Conservation (phyloP, 2,329 filamentous ascomycete species). For the Aspergillus jensenii region DNA sequence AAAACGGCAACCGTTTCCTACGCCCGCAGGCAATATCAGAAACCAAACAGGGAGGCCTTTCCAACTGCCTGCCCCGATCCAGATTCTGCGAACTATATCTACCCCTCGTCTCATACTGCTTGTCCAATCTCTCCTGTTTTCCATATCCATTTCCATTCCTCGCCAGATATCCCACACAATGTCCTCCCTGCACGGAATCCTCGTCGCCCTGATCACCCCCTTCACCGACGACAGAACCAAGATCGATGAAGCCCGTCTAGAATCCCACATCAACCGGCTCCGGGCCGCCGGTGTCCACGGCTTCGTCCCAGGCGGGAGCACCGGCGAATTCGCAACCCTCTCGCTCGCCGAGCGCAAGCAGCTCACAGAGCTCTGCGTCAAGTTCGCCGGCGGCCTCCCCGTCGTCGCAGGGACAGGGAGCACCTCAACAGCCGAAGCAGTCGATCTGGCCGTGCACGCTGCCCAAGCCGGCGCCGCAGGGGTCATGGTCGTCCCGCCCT, state of each 20-base stretch:
- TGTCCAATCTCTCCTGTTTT: too few species aligned
- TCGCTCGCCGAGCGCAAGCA: constrained; percentile 47
- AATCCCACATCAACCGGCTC: constrained; percentile 48
- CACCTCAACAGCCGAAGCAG: constrained; percentile 40
- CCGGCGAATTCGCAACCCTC: constrained; percentile 52
- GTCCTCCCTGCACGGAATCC: constrained; percentile 39
- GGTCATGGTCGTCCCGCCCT: constrained; percentile 52
- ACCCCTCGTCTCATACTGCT: too few species aligned
- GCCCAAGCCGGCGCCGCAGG: constrained; percentile 42
- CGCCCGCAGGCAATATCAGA: too few species aligned
- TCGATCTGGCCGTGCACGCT: constrained; percentile 45
- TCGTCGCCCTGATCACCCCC: constrained; percentile 52
- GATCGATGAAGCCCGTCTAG: constrained; percentile 42
- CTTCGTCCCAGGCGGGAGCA: constrained; percentile 52
- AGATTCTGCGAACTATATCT: too few species aligned
- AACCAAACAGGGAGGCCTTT: too few species aligned
- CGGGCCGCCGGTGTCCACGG: constrained; percentile 50
- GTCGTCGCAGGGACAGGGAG: constrained; percentile 40
- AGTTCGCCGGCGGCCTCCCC: constrained; percentile 28
- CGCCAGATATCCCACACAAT: not conserved
- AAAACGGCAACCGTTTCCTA: too few species aligned
- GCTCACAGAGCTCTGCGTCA: constrained; percentile 37
- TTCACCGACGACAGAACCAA: constrained; percentile 45
- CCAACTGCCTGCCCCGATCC: too few species aligned
- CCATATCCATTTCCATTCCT: not conserved